Base-by-base conservation (phyloP, 768 basidiomycete species). In the Collybia sordida region DNA sequence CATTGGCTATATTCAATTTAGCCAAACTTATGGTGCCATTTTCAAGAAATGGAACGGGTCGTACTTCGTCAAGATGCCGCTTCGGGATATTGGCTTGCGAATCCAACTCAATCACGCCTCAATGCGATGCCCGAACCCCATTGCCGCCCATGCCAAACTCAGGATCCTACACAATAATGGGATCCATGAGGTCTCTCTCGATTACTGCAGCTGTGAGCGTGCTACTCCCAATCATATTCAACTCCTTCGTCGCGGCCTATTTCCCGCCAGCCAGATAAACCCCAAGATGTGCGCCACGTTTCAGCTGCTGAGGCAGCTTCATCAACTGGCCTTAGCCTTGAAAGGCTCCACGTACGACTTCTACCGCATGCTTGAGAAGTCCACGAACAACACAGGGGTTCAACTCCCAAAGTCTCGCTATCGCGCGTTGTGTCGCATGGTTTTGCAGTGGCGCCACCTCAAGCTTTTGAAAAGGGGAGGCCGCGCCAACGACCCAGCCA, bases 401-500 rank as follows among this genome's bases (percentile, higher is more conserved):
- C n/a, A 36, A 21, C 45, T 19, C 6, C 5, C 35, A 12, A 25
- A 65, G 64, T 47, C 53, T 43, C 58, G 60, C 6, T 64, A 63
- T 34, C 27, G 34, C 6, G 47, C 51, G 37, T 56, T 64, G 24
- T 22, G 52, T 18, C 45, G 53, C 3, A 62, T 59, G 54, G 47
- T 57, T 1, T 34, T 52, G 6, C 42, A 60, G 22, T 66, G 55
- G 56, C 39, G 52, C 4, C 47, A 59, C 37, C 7, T 64, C 12
- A 45, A 34, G 47, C 53, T 56, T 50, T 44, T 59, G 17, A 64
- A 63, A 40, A 53, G 56, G 9, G 57, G 49, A 2, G 62, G 57
- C 9, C 18, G 55, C 3, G 59, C 50, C 7, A 55, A 63, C 40
- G 58, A 56, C 14, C 31, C 51, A 4, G 21, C 3, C 2, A 61